phyloP scores from a whole-genome alignment of 2,329 filamentous ascomycete genomes.

The Rachicladosporium sp. region DNA sequence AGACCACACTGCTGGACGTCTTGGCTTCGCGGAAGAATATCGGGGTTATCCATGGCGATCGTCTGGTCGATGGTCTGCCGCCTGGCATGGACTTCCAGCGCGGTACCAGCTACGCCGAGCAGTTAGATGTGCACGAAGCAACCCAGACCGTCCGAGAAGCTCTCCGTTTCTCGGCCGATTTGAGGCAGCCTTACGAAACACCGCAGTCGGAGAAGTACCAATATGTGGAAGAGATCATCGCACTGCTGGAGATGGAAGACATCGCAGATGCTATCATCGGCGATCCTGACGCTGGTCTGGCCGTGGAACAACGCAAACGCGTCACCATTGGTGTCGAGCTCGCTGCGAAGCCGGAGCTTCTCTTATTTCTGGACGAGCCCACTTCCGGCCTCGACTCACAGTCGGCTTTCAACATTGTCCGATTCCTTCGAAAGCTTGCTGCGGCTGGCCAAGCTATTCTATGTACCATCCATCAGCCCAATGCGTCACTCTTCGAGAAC shows the following conservation, averaged over 20 bases:
- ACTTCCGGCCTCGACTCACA: slow-evolving; percentile 64
- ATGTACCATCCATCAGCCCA: slow-evolving; percentile 86
- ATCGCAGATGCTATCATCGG: slow-evolving; percentile 56
- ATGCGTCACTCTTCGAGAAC: slow-evolving; percentile 73
- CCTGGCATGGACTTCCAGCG: slow-evolving; percentile 49
- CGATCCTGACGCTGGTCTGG: slow-evolving; percentile 45
- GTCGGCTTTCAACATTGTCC: slow-evolving; percentile 63
- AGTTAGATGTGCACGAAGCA: slow-evolving; percentile 52
- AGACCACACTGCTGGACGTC: slow-evolving; percentile 74
- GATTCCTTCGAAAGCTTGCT: slow-evolving; percentile 64
- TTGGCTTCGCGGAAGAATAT: slow-evolving; percentile 54
- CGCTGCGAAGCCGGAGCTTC: slow-evolving; percentile 54
- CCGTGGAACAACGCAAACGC: slow-evolving; percentile 56
- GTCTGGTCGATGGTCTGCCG: slow-evolving; percentile 45
- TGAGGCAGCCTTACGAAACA: slow-evolving; percentile 48
- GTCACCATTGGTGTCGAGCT: slow-evolving; percentile 52
- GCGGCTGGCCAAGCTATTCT: slow-evolving; percentile 76
- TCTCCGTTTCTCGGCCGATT: slow-evolving; percentile 51
- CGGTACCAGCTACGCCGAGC: slow-evolving; percentile 53
- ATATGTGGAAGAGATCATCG: slow-evolving; percentile 54
- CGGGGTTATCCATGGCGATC: slow-evolving; percentile 50
- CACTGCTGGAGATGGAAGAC: slow-evolving; percentile 53
- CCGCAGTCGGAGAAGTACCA: slow-evolving; percentile 49
- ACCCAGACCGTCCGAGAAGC: slow-evolving; percentile 54
- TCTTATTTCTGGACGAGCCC: slow-evolving; percentile 69